Base-by-base conservation (phyloP, 1,284 basidiomycete species). In the Jaminaea rosea region DNA sequence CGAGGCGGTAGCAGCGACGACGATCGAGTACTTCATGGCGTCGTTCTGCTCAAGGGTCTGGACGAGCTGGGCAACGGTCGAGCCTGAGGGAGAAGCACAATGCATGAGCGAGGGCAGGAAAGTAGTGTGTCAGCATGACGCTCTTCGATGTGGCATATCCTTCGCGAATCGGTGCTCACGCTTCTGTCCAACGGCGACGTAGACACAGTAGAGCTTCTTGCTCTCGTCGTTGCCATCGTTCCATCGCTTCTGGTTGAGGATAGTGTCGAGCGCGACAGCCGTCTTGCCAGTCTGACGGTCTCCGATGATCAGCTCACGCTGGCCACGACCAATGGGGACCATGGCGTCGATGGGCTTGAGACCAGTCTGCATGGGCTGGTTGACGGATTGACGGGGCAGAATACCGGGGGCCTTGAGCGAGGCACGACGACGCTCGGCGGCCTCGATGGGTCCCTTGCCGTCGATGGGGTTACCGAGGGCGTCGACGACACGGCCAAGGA, bases 281-380 rank as follows among this genome's bases (percentile, higher is more conserved):
- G 90, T 94, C 82, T 98, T 98, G 68, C 93, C 93, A 64, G 93
- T 98, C 78, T 98, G 93, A 86, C 93, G 91, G 77, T 98, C 93
- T 85, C 93, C 93, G 74, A 98, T 98, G 79, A 97, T 97, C 59
- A 98, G 83, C 80, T 98, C 93, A 88, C 93, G 92, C 81, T 98
- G 93, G 67, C 93, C 93, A 86, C 93, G 93, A 76, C 93, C 93
- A 77, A 98, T 97, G 75, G 93, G 93, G 69, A 98, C 93, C 89
- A 97, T 94, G 78, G 93, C 91, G 78, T 98, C 93, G 78, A 98
- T 94, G 76, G 93, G 90, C 83, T 98, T 98, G 76, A 98, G 85
- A 82, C 93, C 93, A 64, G 93, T 98, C 86, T 94, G 90, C 93
- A 98, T 98, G 74, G 93, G 92, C 83, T 98, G 87, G 84, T 93